Conservation (phyloP, 106 monocot species). For the Cymbidium sinense region DNA sequence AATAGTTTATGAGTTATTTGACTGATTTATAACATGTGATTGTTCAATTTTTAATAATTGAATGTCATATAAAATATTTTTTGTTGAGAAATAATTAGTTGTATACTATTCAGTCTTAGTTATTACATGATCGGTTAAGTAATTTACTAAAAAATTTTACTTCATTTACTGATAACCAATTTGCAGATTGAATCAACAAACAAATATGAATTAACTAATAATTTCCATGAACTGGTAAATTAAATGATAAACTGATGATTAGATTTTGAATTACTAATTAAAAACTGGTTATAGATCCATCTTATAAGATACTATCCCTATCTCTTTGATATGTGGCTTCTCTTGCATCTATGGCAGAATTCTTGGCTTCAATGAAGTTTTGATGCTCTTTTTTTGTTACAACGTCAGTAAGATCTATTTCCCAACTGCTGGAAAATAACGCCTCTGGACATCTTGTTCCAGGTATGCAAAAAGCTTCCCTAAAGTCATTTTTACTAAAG, state of each 20-base stretch:
- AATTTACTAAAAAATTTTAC: not conserved
- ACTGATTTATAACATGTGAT: not conserved
- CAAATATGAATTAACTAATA: not conserved
- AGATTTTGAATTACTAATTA: not conserved
- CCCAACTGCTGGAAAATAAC: not conserved
- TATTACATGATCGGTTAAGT: not conserved
- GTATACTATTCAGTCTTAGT: not conserved
- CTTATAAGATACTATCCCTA: not conserved
- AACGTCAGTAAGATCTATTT: not conserved
- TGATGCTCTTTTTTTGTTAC: not conserved
- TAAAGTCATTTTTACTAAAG: not conserved
- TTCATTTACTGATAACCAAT: not conserved
- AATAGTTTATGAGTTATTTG: not conserved
- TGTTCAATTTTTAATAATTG: not conserved
- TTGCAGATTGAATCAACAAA: not conserved
- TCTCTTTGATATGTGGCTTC: not conserved
- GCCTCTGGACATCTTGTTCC: not conserved
- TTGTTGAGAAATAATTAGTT: not conserved
- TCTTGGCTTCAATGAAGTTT: not conserved
- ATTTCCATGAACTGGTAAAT: not conserved
- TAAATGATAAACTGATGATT: not conserved
- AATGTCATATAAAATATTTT: not conserved
- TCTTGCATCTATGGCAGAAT: conserved; percentile 1
- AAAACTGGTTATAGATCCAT: not conserved
- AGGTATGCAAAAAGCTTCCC: not conserved